Evolutionary conservation across 1,139 yeast species (phyloP), one percentile per base, ranked within the genome.

Genomic region (Yarrowia galli): DNA sequence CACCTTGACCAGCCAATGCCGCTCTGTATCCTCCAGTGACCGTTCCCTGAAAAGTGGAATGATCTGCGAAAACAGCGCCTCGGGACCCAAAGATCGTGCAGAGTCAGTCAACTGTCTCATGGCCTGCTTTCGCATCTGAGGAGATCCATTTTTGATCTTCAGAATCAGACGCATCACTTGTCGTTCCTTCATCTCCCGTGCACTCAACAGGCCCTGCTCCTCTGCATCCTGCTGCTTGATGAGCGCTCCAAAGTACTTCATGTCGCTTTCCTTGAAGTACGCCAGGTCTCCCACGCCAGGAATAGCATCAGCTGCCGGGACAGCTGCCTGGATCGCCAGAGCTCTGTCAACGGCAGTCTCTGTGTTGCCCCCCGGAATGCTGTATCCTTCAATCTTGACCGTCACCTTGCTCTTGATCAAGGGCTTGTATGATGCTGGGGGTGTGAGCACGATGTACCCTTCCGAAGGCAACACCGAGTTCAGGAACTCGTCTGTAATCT

Each of bases 1-100:
- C 12, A 91, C 84, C 75, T 92, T 93, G 15, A 92, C 90, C 69
- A 93, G 79, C 18, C 91, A 77, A 78, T 92, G 97, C 38, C 97
- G 82, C 75, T 93, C 98, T 72, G 88, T 92, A 67, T 91, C 96
- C 71, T 89, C 96, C 49, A 92, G 79, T 10, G 85, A 79, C 28
- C 87, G 87, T 71, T 92, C 97, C 75, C 89, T 80, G 46, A 93
- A 78, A 20, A 93, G 78, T 0, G 97, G 97, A 18, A 93, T 79
- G 9, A 91, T 82, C 70, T 86, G 88, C 69, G 86, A 85, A 73
- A 93, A 89, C 23, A 92, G 76, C 0, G 87, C 76, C 66, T 85
- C 84, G 0, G 97, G 89, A 0, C 98, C 98, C 73, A 88, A 85
- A 16, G 79, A 79, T 10, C 82, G 79, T 0, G 96, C 89, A 71